These are phyloP conservation scores for Ogataea populi-albae DNA, from an alignment of 805 yeast genomes.

Conservation along the genomic window DNA sequence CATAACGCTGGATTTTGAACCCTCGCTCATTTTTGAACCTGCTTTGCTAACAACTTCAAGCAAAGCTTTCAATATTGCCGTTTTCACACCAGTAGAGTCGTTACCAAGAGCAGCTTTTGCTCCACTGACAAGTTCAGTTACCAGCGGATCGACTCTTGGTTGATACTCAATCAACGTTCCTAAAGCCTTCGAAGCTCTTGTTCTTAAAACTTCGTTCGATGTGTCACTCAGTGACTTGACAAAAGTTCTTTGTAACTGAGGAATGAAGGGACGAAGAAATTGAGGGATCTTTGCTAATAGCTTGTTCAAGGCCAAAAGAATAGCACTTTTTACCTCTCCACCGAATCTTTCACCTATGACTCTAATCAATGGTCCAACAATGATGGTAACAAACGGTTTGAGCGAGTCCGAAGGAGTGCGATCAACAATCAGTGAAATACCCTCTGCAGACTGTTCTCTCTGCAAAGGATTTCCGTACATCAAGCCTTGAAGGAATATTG, in stretches of 20 bases:
- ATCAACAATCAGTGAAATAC: conserved; percentile 81
- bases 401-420: conserved; percentile 81
- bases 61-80: conserved; percentile 82
- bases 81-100: conserved; percentile 63
- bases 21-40: conserved; percentile 73
- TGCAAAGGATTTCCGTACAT: conserved; percentile 88
- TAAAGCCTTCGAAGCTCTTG: conserved; percentile 84
- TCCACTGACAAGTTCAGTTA: conserved; percentile 76
- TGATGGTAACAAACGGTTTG: conserved; percentile 84
- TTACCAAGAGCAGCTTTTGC: conserved; percentile 55
- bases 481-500: conserved; percentile 89
- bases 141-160: conserved; percentile 91
- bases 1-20: conserved; percentile 66
- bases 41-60: conserved; percentile 78
- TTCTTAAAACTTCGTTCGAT: conserved; percentile 64
- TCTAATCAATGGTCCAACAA: conserved; percentile 97
- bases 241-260: conserved; percentile 96
- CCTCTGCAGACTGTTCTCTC: conserved; percentile 83
- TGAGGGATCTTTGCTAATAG: conserved; percentile 82
- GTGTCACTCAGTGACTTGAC: conserved; percentile 86
- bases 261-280: conserved; percentile 90
- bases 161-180: conserved; percentile 86
- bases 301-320: conserved; percentile 76
- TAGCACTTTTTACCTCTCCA: conserved; percentile 92
- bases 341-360: conserved; percentile 94